Conservation (phyloP, 345 rosid species). For the Boechera stricta region DNA sequence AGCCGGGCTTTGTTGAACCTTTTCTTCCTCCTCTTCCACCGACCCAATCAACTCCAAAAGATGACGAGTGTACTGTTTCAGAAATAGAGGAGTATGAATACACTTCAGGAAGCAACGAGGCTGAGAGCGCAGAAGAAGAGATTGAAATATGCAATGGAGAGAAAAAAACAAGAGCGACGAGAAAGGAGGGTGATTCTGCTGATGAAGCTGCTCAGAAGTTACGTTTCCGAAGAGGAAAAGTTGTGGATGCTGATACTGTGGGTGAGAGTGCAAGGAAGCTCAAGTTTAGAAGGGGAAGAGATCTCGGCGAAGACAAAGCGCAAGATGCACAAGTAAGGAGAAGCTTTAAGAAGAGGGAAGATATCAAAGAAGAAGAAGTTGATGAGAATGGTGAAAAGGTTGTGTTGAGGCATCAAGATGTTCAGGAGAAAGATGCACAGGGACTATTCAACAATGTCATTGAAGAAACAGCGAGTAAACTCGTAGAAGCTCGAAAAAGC, state of each 20-base stretch:
- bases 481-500: conserved; percentile 79
- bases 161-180: conserved; percentile 39
- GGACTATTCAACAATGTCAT: conserved; percentile 83
- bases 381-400: conserved; percentile 53
- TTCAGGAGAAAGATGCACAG: conserved; percentile 70
- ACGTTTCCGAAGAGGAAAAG: conserved; percentile 71
- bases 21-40: conserved; percentile 31
- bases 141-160: conserved; percentile 49
- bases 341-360: conserved; percentile 64
- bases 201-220: conserved; percentile 58
- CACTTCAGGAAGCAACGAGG: conserved; percentile 41
- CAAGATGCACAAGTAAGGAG: conserved; percentile 49
- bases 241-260: conserved; percentile 59
- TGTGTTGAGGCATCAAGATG: conserved; percentile 81
- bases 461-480: conserved; percentile 92
- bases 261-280: conserved; percentile 67
- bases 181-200: conserved; percentile 44
- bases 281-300: conserved; percentile 69
- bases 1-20: conserved; percentile 45
- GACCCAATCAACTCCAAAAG: conserved; percentile 45
- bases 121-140: conserved; percentile 57
- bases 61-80: conserved; percentile 45
- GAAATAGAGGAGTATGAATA: conserved; percentile 53
- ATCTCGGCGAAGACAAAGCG: conserved; percentile 50
- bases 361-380: conserved; percentile 37